Evolutionary conservation across 169 alveolate genomes (phyloP).

Genomic region (Neospora caninum): DNA sequence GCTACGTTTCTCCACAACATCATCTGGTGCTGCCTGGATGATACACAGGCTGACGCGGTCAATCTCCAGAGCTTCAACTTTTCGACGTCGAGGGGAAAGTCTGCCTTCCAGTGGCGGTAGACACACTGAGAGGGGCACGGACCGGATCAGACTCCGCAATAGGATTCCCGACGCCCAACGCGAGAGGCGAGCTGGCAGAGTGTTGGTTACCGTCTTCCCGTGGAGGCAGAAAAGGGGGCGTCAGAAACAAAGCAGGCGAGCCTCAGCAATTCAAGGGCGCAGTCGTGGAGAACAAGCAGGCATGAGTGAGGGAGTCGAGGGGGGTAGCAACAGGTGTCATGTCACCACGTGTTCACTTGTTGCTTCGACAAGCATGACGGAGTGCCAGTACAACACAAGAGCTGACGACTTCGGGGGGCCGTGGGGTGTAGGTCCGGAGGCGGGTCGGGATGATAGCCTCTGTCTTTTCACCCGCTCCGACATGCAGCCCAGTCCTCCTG

Average conservation of each 20-base stretch:
- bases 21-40: slow-evolving; percentile 13
- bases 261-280: background rate
- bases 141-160: background rate
- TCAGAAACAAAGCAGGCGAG: background rate
- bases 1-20: background rate
- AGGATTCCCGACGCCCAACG: background rate
- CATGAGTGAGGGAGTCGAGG: background rate
- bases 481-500: background rate
- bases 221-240: background rate
- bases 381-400: background rate
- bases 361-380: background rate
- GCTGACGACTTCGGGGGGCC: background rate
- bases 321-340: background rate
- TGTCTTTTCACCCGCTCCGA: background rate
- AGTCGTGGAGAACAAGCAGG: background rate
- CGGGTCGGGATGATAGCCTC: background rate
- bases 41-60: background rate
- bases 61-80: background rate
- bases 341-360: background rate
- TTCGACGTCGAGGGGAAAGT: background rate
- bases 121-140: background rate
- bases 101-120: background rate
- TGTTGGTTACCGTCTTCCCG: background rate
- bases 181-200: background rate
- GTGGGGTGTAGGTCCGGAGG: background rate